These are phyloP conservation scores for Jimgerdemannia flammicorona DNA, from an alignment of 192 early-diverging fungal genomes.

Conservation along the genomic window DNA sequence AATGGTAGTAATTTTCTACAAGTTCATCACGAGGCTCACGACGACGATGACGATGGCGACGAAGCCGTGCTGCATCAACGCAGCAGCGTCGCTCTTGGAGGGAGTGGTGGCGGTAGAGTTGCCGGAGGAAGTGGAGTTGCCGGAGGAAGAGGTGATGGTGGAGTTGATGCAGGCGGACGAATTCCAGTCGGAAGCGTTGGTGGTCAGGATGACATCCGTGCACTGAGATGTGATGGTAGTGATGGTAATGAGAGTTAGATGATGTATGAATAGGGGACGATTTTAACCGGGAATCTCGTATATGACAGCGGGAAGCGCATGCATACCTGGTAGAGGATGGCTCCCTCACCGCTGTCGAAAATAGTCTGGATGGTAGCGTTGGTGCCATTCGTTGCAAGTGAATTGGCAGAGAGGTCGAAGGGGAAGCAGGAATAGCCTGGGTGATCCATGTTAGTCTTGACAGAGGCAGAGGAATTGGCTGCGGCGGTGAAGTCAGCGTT, in stretches of 20 bases:
- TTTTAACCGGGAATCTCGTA: no score
- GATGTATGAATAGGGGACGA: no score
- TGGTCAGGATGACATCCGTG: slow-evolving; percentile 16
- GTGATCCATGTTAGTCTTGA: slow-evolving; percentile 17
- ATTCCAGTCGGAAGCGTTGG: slow-evolving; percentile 11
- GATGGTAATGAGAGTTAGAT: no score
- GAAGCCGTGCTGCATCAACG: background rate
- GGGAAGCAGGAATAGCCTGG: slow-evolving; percentile 37
- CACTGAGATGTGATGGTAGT: slow-evolving; percentile 6
- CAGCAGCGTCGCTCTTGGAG: background rate
- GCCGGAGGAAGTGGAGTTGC: slow-evolving; percentile 11
- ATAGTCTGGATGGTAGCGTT: slow-evolving; percentile 53
- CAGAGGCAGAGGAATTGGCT: slow-evolving; percentile 9
- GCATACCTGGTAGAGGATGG: slow-evolving; percentile 40
- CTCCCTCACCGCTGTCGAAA: slow-evolving; percentile 44
- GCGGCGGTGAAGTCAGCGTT: slow-evolving; percentile 32
- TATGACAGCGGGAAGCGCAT: no score
- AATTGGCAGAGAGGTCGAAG: slow-evolving; percentile 26
- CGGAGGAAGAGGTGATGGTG: no score
- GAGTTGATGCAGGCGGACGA: slow-evolving; percentile 17
- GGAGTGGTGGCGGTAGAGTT: background rate
- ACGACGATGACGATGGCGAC: background rate
- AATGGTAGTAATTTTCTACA: no score
- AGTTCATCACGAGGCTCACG: background rate
- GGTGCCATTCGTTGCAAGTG: slow-evolving; percentile 34